These are phyloP conservation scores for Glaciozyma martinii DNA, from an alignment of 768 basidiomycete genomes.

Conservation along the genomic window DNA sequence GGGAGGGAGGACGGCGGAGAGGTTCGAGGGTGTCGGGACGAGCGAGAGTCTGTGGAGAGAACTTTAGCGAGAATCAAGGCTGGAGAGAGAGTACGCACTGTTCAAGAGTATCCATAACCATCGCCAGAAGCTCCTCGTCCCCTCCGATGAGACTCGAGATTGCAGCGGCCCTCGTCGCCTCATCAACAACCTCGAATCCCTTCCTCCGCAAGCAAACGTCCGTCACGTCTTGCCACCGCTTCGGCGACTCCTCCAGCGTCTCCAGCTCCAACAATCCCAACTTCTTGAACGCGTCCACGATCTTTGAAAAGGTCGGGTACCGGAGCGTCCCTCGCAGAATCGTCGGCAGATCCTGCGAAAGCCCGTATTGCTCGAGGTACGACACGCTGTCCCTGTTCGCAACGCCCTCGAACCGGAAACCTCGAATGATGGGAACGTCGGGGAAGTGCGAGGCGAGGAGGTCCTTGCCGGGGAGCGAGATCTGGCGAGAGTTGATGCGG, in stretches of 20 bases:
- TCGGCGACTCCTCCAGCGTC: constrained; percentile 12
- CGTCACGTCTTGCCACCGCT: constrained; percentile 10
- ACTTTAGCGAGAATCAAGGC: too few species aligned
- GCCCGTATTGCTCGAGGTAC: constrained; percentile 59
- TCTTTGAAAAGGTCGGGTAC: constrained; percentile 72
- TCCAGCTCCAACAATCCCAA: constrained; percentile 61
- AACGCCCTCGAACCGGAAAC: constrained; percentile 66
- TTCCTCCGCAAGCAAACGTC: constrained; percentile 18
- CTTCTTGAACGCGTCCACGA: constrained; percentile 62
- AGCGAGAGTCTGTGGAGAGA: constrained; percentile 5
- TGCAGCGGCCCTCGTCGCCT: background rate
- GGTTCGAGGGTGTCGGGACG: constrained; percentile 8
- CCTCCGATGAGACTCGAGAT: background rate
- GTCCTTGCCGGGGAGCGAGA: constrained; percentile 47
- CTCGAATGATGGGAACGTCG: constrained; percentile 55
- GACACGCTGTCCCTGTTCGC: constrained; percentile 73
- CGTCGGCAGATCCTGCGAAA: constrained; percentile 51
- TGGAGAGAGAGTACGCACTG: constrained; percentile 2
- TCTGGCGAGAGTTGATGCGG: constrained; percentile 51
- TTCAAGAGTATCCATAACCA: background rate
- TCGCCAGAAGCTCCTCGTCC: background rate
- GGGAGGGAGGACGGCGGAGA: constrained; percentile 17
- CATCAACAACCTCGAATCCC: background rate
- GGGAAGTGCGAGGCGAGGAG: constrained; percentile 56
- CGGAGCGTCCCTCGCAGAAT: constrained; percentile 77